These are phyloP conservation scores for Argentina anserina DNA, from an alignment of 306 rosid species.

Conservation along the genomic window DNA sequence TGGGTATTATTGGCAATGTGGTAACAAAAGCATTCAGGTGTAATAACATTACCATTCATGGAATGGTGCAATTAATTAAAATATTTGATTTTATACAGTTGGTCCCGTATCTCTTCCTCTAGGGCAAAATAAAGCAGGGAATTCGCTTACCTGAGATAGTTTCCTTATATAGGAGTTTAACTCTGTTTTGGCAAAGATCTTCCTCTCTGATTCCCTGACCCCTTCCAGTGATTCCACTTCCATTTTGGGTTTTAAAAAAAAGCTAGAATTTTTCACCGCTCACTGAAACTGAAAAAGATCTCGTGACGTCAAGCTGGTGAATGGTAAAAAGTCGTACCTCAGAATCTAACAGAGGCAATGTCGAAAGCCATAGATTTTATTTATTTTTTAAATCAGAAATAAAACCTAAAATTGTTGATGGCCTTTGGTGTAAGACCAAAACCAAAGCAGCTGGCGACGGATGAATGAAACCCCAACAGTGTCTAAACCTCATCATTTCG, in stretches of 20 bases:
- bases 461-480: constrained; percentile 24
- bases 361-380: not conserved
- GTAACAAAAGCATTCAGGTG: not conserved
- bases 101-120: not conserved
- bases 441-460: constrained; percentile 74
- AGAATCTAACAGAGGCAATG: not conserved
- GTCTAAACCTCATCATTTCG: constrained; percentile 25
- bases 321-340: not conserved
- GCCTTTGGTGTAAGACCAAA: no score
- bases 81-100: not conserved
- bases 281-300: constrained; percentile 10
- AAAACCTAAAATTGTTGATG: not conserved
- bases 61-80: not conserved
- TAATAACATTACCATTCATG: not conserved
- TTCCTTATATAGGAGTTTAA: not conserved
- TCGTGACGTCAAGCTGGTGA: constrained; percentile 3
- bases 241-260: not conserved
- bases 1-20: not conserved
- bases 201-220: not conserved
- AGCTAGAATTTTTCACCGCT: not conserved
- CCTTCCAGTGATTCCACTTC: constrained; percentile 9
- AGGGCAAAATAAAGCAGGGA: not conserved
- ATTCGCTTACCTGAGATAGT: not conserved
- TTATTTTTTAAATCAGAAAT: not conserved
- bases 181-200: constrained; percentile 6